These are phyloP conservation scores for Primulina eburnea DNA, from an alignment of 257 asterid genomes.

Conservation along the genomic window DNA sequence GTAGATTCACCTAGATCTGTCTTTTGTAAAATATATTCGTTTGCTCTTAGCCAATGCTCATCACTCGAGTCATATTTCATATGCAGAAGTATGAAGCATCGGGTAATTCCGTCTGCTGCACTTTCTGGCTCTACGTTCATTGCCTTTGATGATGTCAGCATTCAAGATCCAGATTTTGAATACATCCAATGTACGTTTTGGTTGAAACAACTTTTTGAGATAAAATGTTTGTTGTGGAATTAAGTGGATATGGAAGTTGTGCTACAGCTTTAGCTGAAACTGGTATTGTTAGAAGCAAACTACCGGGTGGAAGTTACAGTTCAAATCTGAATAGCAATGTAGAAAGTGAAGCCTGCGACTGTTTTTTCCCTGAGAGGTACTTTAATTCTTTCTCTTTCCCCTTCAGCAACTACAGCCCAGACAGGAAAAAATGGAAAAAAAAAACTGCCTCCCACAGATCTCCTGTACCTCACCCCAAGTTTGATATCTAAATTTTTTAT, in stretches of 20 bases:
- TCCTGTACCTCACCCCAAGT: neutral
- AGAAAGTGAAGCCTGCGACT: conserved; percentile 29
- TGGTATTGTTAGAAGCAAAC: conserved; percentile 81
- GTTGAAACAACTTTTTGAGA: conserved; percentile 8
- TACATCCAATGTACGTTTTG: conserved; percentile 64
- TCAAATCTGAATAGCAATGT: conserved; percentile 26
- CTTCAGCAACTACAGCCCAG: neutral
- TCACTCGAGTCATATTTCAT: conserved; percentile 23
- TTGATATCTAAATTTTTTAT: conserved; percentile 6
- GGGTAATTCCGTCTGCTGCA: conserved; percentile 55
- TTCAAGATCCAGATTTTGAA: conserved; percentile 81
- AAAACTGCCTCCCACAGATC: neutral
- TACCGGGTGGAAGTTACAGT: conserved; percentile 30
- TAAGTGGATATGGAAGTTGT: conserved; percentile 21
- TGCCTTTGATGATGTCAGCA: conserved; percentile 75
- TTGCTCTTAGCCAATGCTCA: conserved; percentile 13
- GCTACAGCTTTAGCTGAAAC: conserved; percentile 80
- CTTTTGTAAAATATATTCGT: neutral
- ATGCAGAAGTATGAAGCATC: conserved; percentile 57
- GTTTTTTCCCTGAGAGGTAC: conserved; percentile 78
- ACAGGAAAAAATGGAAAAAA: neutral
- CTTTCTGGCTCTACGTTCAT: conserved; percentile 65
- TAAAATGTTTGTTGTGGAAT: neutral
- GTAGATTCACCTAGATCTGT: conserved; percentile 12
- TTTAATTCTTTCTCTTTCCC: conserved; percentile 5